Percentiles rank a stretch among this genome's conserved stretches.
phyloP scores from a whole-genome alignment of 2,329 filamentous ascomycete species.

The Trichophyton schoenleinii region DNA sequence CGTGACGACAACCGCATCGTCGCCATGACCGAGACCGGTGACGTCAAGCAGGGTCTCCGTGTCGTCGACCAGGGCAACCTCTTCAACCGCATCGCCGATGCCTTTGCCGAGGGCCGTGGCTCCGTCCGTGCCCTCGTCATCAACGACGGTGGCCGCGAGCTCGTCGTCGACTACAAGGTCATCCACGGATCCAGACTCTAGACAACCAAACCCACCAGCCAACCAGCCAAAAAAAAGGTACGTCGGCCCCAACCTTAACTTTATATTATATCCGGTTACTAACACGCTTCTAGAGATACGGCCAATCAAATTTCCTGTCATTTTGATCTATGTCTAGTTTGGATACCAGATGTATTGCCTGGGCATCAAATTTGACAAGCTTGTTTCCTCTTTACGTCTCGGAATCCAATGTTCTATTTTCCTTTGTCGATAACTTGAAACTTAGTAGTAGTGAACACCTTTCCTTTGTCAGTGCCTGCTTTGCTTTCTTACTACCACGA shows the following conservation, averaged over 20 bases:
- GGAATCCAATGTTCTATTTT: neutral
- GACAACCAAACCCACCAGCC: conserved; percentile 7
- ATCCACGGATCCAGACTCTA: conserved; percentile 66
- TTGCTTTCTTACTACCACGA: neutral
- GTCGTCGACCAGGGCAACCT: conserved; percentile 94
- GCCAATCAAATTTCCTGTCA: neutral
- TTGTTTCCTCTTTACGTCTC: neutral
- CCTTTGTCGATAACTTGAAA: neutral
- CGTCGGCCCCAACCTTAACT: neutral
- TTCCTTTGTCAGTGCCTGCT: neutral
- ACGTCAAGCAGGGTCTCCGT: conserved; percentile 90
- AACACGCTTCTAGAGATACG: neutral
- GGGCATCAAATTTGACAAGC: neutral
- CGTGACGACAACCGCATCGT: conserved; percentile 69
- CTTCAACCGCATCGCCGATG: conserved; percentile 62
- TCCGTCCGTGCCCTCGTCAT: conserved; percentile 92
- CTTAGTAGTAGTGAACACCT: neutral
- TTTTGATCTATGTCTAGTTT: neutral
- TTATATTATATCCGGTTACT: neutral
- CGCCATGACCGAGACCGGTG: conserved; percentile 97
- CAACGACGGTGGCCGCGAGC: conserved; percentile 81
- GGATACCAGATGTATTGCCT: neutral
- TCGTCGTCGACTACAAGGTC: conserved; percentile 98
- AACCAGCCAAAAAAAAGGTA: neutral
- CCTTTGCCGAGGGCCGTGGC: conserved; percentile 85